phyloP scores from a whole-genome alignment of 495 filamentous ascomycete genomes.

The Hypoxylon fragiforme region DNA sequence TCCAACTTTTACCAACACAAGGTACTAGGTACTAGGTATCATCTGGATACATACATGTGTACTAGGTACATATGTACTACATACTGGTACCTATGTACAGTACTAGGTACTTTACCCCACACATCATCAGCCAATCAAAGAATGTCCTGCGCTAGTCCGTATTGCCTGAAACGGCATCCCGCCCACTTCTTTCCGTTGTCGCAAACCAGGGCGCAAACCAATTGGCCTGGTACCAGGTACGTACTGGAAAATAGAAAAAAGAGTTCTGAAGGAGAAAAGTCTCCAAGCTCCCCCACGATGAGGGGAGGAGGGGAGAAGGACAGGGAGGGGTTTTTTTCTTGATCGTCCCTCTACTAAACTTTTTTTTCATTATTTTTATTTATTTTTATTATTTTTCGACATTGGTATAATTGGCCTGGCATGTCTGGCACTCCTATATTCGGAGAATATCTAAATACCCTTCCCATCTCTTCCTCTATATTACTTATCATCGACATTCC shows the following conservation, averaged over 20 bases:
- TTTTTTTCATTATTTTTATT: neutral
- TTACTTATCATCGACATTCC: conserved; percentile 14
- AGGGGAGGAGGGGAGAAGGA: no score
- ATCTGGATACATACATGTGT: no score
- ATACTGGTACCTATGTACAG: conserved; percentile 19
- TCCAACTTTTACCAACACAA: no score
- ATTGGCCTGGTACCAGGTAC: conserved; percentile 2
- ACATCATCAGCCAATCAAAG: conserved; percentile 16
- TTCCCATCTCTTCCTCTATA: conserved; percentile 15
- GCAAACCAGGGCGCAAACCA: no score
- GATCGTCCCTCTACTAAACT: conserved; percentile 13
- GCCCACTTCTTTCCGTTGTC: conserved; percentile 20
- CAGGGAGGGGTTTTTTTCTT: no score
- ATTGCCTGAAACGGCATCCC: conserved; percentile 31
- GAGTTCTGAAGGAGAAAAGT: conserved; percentile 1
- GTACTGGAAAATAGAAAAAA: neutral
- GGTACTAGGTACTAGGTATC: no score
- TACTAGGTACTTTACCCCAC: no score
- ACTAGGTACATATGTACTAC: no score
- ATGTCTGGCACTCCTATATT: conserved; percentile 6
- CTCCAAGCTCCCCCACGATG: conserved; percentile 22
- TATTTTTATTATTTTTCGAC: neutral
- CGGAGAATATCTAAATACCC: conserved; percentile 18
- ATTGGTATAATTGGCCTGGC: no score
- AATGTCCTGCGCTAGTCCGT: conserved; percentile 11